Evolutionary conservation across 176 grass and related monocot species (phyloP).

Genomic region (Secale cereale): DNA sequence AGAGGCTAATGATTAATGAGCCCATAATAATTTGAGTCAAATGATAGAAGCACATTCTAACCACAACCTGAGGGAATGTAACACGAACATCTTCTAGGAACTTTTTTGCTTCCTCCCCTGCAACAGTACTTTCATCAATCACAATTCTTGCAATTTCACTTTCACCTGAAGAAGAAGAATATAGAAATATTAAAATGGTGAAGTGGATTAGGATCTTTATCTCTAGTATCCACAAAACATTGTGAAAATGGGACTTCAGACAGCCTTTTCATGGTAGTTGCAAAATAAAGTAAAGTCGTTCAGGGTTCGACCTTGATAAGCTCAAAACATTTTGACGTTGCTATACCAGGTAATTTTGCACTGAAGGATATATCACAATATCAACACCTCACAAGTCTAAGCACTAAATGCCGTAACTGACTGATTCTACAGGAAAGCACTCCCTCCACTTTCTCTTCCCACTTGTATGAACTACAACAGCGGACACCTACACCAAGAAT

Average conservation of each 20-base stretch:
- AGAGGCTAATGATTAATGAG: neutral
- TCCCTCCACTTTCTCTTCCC: neutral
- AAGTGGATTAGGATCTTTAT: neutral
- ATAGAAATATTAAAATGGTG: neutral
- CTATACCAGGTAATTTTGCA: slow-evolving; percentile 3
- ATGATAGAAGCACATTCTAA: slow-evolving; percentile 13
- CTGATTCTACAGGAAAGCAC: neutral
- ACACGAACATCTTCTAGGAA: slow-evolving; percentile 87
- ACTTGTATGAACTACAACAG: neutral
- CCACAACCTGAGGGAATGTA: slow-evolving; percentile 79
- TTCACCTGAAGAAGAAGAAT: slow-evolving; percentile 54
- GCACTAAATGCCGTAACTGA: neutral
- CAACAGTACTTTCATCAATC: slow-evolving; percentile 78
- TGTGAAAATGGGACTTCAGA: neutral
- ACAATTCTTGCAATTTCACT: slow-evolving; percentile 75
- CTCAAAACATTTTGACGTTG: neutral
- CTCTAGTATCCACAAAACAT: neutral
- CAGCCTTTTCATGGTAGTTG: neutral
- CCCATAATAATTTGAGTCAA: neutral
- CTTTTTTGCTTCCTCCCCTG: slow-evolving; percentile 82
- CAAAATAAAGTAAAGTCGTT: neutral
- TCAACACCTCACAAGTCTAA: neutral
- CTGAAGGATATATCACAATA: neutral
- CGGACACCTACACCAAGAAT: neutral
- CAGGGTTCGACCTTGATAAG: neutral